These are phyloP conservation scores for Colletotrichum endophyticum DNA, from an alignment of 2,329 filamentous ascomycete species.

Conservation along the genomic window DNA sequence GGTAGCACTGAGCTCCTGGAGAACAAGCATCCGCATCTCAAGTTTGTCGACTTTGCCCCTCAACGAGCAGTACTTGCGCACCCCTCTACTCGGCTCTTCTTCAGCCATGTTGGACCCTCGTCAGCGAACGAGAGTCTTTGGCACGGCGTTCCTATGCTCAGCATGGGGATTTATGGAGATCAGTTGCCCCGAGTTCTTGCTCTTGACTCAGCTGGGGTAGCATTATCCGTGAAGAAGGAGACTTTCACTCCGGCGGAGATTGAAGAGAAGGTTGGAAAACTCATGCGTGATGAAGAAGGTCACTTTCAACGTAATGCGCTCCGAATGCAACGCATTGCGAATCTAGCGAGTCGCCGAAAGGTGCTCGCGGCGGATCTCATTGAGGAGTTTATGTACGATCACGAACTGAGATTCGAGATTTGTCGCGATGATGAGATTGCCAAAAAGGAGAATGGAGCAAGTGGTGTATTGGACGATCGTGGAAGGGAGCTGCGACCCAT, in stretches of 20 bases:
- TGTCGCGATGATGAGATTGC: constrained; percentile 15
- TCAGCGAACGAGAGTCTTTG: constrained; percentile 45
- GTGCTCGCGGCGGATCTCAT: constrained; percentile 42
- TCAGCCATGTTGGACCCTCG: constrained; percentile 45
- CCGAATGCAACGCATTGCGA: constrained; percentile 43
- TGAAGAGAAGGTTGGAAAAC: constrained; percentile 25
- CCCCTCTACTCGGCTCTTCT: constrained; percentile 34
- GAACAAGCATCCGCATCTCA: constrained; percentile 30
- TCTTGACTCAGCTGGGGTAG: constrained; percentile 37
- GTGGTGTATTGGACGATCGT: background rate
- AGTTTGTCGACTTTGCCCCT: constrained; percentile 40
- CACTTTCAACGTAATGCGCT: constrained; percentile 32
- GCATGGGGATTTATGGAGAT: constrained; percentile 43
- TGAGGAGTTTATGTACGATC: constrained; percentile 45
- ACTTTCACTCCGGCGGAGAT: constrained; percentile 36
- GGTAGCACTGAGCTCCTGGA: constrained; percentile 29
- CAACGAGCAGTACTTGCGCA: constrained; percentile 46
- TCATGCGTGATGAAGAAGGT: constrained; percentile 34
- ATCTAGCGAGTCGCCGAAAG: constrained; percentile 39
- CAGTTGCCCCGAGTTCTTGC: constrained; percentile 42
- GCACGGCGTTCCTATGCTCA: constrained; percentile 40
- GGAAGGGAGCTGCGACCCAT: constrained; percentile 29
- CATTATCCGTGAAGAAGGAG: constrained; percentile 39
- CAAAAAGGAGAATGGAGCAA: background rate
- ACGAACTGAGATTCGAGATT: constrained; percentile 25